phyloP scores from a whole-genome alignment of 2,329 filamentous ascomycete species.

The Colletotrichum sp. region DNA sequence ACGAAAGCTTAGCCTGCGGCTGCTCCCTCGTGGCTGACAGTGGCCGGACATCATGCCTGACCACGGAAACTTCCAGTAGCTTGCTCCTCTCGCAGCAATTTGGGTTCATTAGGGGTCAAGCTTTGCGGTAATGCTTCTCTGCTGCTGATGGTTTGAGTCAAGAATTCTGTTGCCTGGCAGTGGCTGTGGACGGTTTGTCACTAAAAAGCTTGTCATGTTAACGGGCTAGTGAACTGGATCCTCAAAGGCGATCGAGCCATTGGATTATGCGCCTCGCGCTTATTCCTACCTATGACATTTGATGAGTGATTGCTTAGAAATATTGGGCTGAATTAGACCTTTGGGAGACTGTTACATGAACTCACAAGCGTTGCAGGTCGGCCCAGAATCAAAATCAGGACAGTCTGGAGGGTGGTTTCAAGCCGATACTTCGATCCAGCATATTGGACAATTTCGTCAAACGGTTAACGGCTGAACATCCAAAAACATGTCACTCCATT shows the following conservation, averaged over 20 bases:
- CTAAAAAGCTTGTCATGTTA: background rate
- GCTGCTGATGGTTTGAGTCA: background rate
- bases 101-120: background rate
- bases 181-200: background rate
- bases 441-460: background rate
- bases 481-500: background rate
- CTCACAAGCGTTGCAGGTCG: background rate
- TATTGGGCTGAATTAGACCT: background rate
- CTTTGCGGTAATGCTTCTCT: background rate
- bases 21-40: background rate
- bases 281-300: background rate
- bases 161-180: background rate
- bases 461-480: background rate
- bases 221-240: background rate
- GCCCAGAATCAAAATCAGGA: background rate
- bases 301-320: background rate
- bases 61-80: background rate
- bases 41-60: background rate
- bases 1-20: background rate
- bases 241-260: background rate
- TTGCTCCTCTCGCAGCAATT: background rate
- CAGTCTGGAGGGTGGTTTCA: background rate
- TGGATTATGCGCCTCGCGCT: background rate
- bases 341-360: background rate
- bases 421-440: background rate